A percentile compares a stretch with the other conserved stretches of the same genome.
Evolutionary conservation across 169 alveolate species (phyloP).

Genomic region (Cryptosporidium parvum): DNA sequence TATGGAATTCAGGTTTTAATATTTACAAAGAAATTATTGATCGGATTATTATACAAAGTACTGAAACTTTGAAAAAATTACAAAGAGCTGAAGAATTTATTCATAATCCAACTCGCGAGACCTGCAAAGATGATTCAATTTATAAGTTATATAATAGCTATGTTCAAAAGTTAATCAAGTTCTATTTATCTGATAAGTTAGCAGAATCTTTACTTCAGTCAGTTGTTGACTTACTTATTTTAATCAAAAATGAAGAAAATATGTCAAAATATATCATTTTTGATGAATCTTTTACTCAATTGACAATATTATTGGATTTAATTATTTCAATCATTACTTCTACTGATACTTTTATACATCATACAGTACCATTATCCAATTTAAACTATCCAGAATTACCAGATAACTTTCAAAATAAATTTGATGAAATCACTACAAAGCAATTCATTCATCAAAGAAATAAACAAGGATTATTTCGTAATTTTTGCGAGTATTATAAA

Average conservation of each 20-base stretch:
- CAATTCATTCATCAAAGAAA: neutral
- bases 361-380: conserved; percentile 20
- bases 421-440: neutral
- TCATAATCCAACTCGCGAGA: neutral
- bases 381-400: neutral
- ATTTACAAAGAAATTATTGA: conserved; percentile 32
- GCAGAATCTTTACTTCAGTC: conserved; percentile 63
- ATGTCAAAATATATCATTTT: neutral
- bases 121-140: neutral
- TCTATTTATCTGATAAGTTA: conserved; percentile 47
- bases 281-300: neutral
- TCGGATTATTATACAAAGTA: conserved; percentile 4
- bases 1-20: conserved; percentile 4
- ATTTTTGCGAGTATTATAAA: neutral
- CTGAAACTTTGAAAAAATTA: conserved; percentile 13
- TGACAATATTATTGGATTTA: conserved; percentile 5
- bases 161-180: conserved; percentile 19
- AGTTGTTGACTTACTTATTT: conserved; percentile 29
- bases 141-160: conserved; percentile 26
- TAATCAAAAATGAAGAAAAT: conserved; percentile 1
- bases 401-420: neutral
- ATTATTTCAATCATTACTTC: conserved; percentile 42
- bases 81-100: conserved; percentile 42
- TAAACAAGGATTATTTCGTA: neutral
- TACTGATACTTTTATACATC: conserved; percentile 36